Conservation (phyloP, 495 filamentous ascomycete species). For the Penicillium ucsense region DNA sequence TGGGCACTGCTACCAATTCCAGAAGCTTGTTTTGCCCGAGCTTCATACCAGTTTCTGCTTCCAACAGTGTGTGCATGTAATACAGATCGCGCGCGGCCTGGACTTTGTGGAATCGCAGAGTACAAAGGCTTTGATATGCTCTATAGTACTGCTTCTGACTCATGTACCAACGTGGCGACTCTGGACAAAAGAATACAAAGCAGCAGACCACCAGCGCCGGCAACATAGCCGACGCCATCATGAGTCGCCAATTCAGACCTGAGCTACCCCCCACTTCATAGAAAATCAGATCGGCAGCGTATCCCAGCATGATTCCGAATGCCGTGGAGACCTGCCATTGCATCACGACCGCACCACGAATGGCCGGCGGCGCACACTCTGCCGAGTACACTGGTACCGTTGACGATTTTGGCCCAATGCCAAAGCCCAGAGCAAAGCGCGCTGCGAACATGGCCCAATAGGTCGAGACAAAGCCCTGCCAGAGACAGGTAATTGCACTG, state of each 20-base stretch:
- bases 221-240: conserved; percentile 72
- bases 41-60: conserved; percentile 54
- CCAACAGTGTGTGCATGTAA: conserved; percentile 65
- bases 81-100: conserved; percentile 77
- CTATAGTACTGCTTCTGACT: conserved; percentile 53
- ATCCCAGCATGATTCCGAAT: conserved; percentile 74
- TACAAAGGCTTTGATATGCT: conserved; percentile 57
- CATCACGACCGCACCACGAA: conserved; percentile 70
- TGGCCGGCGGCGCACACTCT: conserved; percentile 59
- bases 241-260: conserved; percentile 71
- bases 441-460: conserved; percentile 71
- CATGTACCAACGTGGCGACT: conserved; percentile 74
- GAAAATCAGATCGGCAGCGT: conserved; percentile 63
- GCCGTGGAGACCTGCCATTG: conserved; percentile 87
- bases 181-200: conserved; percentile 65
- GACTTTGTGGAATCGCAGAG: conserved; percentile 57
- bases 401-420: conserved; percentile 72
- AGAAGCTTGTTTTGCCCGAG: conserved; percentile 51
- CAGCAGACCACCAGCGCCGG: conserved; percentile 61
- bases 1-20: conserved; percentile 63
- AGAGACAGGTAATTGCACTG: conserved; percentile 61
- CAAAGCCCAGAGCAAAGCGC: conserved; percentile 62
- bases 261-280: conserved; percentile 46
- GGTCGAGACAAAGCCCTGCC: conserved; percentile 63
- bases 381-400: conserved; percentile 75